Evolutionary conservation across 2,329 filamentous ascomycete species (phyloP).

Genomic region (Penicillium glabrum): DNA sequence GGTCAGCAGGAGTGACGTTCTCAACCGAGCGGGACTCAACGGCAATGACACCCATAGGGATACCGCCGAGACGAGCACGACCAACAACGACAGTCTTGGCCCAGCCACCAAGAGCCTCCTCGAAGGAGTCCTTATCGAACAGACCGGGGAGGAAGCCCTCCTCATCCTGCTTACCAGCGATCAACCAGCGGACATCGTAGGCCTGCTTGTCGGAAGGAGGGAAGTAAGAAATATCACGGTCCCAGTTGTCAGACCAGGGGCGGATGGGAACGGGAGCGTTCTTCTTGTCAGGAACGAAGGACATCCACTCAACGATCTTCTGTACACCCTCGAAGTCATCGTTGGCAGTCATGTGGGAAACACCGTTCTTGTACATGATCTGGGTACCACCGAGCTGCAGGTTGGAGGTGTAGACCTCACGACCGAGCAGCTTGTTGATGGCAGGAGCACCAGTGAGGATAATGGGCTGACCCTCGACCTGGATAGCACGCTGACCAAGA

Average conservation of each 20-base stretch:
- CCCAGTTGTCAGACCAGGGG: conserved; percentile 81
- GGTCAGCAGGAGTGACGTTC: conserved; percentile 94
- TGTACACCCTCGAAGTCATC: conserved; percentile 98
- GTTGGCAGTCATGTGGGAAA: conserved; percentile 96
- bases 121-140: conserved; percentile 95
- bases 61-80: conserved; percentile 92
- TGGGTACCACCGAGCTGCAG: conserved; percentile 99
- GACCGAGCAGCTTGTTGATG: conserved; percentile 96
- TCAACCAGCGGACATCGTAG: conserved; percentile 93
- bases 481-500: conserved; percentile 95
- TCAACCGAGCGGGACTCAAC: conserved; percentile 95
- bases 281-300: conserved; percentile 94
- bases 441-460: conserved; percentile 96
- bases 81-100: conserved; percentile 95
- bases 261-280: conserved; percentile 90
- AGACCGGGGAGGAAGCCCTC: conserved; percentile 84
- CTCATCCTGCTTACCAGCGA: conserved; percentile 80
- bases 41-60: conserved; percentile 96
- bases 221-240: conserved; percentile 82
- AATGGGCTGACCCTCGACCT: conserved; percentile 98
- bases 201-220: conserved; percentile 79
- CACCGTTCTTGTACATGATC: conserved; percentile 99
- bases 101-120: conserved; percentile 95
- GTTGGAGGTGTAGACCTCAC: conserved; percentile 98
- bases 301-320: conserved; percentile 98